Percentiles rank a stretch among this genome's conserved stretches.
These are phyloP conservation scores for Xerocomus spinulosus DNA, from an alignment of 768 basidiomycete genomes.

Conservation along the genomic window DNA sequence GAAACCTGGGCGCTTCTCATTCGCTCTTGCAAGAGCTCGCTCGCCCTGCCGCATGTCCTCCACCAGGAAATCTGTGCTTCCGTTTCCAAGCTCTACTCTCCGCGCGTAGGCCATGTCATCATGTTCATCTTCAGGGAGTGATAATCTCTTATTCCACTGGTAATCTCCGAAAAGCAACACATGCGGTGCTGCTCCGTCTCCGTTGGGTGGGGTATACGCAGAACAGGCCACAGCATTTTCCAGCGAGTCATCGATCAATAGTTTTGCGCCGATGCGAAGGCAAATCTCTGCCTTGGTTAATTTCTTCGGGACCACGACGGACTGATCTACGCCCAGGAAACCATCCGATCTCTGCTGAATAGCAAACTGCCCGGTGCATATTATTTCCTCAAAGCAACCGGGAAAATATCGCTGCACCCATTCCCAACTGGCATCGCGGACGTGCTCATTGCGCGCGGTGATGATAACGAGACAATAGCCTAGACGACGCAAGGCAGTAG, in stretches of 20 bases:
- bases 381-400: slow-evolving; percentile 54
- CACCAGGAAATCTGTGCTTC: slow-evolving; percentile 53
- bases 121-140: slow-evolving; percentile 38
- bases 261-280: slow-evolving; percentile 52
- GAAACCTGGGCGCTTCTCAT: slow-evolving; percentile 35
- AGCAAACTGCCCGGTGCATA: slow-evolving; percentile 74
- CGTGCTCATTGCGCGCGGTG: slow-evolving; percentile 60
- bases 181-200: slow-evolving; percentile 34
- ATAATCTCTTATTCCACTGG: slow-evolving; percentile 66
- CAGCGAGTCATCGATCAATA: slow-evolving; percentile 76
- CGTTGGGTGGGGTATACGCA: slow-evolving; percentile 20
- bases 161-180: slow-evolving; percentile 75
- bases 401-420: slow-evolving; percentile 69
- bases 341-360: slow-evolving; percentile 35
- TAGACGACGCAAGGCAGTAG: slow-evolving; percentile 50
- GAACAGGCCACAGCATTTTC: slow-evolving; percentile 70
- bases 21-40: slow-evolving; percentile 43
- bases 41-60: slow-evolving; percentile 33
- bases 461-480: slow-evolving; percentile 71
- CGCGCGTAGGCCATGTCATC: slow-evolving; percentile 54
- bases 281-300: slow-evolving; percentile 74
- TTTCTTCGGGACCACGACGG: slow-evolving; percentile 44
- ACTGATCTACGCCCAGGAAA: slow-evolving; percentile 11
- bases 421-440: slow-evolving; percentile 54
- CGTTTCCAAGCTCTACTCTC: slow-evolving; percentile 41